A percentile compares a stretch with the other conserved stretches of the same genome.
Conservation (phyloP, 495 filamentous ascomycete genomes). For the Rostrohypoxylon terebratum region DNA sequence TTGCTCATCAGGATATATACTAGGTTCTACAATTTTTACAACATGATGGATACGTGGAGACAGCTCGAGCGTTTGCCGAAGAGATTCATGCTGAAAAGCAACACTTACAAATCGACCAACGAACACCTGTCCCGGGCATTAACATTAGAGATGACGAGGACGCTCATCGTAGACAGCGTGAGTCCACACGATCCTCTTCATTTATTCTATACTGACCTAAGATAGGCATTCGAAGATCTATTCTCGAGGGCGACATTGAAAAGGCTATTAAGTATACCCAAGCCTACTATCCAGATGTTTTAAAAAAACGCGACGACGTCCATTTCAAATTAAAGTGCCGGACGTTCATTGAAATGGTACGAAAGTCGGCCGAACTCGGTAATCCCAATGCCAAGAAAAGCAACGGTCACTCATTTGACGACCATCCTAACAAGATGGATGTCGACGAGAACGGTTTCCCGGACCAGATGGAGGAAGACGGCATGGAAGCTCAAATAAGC, state of each 20-base stretch:
- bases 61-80: conserved; percentile 85
- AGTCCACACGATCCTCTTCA: conserved; percentile 41
- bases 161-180: conserved; percentile 88
- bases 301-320: conserved; percentile 86
- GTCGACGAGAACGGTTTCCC: conserved; percentile 61
- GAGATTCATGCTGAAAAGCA: conserved; percentile 80
- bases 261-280: conserved; percentile 84
- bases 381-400: conserved; percentile 51
- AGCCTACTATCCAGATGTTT: conserved; percentile 80
- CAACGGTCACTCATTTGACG: conserved; percentile 59
- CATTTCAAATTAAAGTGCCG: conserved; percentile 90
- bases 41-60: conserved; percentile 97
- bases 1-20: conserved; percentile 30
- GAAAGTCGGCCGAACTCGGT: conserved; percentile 76
- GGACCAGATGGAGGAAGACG: conserved; percentile 65
- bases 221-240: conserved; percentile 84
- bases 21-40: conserved; percentile 89
- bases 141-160: conserved; percentile 88
- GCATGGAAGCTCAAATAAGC: conserved; percentile 55
- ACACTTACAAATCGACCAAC: conserved; percentile 68
- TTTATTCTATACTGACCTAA: conserved; percentile 34
- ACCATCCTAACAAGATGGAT: conserved; percentile 82
- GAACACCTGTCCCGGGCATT: conserved; percentile 67
- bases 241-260: conserved; percentile 95
- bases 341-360: conserved; percentile 97